Evolutionary conservation across 2,329 filamentous ascomycete species (phyloP).

Genomic region (Paracorniculantispora psalliotae): DNA sequence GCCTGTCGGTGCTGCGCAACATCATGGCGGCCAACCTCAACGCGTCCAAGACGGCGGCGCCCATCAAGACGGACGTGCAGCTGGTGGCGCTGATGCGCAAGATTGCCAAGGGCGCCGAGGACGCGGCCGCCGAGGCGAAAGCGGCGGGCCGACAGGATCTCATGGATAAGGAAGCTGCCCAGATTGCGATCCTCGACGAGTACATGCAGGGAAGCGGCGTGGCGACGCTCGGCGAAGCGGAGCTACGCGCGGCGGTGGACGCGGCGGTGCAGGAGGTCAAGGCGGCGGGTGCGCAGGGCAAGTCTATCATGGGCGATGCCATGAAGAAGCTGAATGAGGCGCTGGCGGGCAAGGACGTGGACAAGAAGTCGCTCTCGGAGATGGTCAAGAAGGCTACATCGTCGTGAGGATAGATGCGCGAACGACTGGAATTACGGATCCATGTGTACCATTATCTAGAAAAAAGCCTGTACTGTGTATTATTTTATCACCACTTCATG

Average conservation of each 20-base stretch:
- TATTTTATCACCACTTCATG: not conserved
- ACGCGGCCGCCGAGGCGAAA: conserved; percentile 11
- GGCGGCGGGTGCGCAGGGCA: conserved; percentile 38
- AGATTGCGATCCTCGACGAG: conserved; percentile 60
- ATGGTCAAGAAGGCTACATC: conserved; percentile 49
- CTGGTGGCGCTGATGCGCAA: conserved; percentile 64
- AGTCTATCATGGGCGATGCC: conserved; percentile 52
- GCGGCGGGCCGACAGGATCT: conserved; percentile 62
- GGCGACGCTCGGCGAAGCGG: conserved; percentile 51
- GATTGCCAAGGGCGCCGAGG: conserved; percentile 44
- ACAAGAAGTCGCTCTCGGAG: conserved; percentile 55
- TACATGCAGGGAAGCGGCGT: conserved; percentile 58
- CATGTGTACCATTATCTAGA: not conserved
- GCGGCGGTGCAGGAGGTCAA: conserved; percentile 47
- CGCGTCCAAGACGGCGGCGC: conserved; percentile 65
- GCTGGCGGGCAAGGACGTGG: conserved; percentile 59
- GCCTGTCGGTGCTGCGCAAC: conserved; percentile 63
- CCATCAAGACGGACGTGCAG: conserved; percentile 66
- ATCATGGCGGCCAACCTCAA: conserved; percentile 68
- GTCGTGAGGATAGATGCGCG: conserved; percentile 2
- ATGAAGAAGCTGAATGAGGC: conserved; percentile 56
- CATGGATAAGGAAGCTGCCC: conserved; percentile 62
- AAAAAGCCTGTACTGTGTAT: not conserved
- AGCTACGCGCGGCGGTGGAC: conserved; percentile 51
- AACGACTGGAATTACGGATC: not conserved